Base-by-base conservation (phyloP, 2,329 filamentous ascomycete species). In the Penicillium griseofulvum region DNA sequence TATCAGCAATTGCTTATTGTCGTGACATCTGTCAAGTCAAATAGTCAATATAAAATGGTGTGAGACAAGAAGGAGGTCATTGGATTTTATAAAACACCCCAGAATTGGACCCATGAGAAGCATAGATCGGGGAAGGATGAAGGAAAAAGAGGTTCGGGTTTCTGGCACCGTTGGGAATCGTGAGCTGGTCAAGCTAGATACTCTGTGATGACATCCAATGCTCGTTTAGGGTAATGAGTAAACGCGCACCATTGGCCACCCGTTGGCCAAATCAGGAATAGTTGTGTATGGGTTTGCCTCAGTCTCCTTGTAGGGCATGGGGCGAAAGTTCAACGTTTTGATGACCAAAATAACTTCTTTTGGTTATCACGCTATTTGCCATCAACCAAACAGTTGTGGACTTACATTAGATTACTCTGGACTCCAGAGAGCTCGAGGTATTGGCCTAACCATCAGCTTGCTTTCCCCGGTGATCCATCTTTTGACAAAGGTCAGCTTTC, bases 281-380 rank as follows among this genome's bases (percentile, higher is more conserved):
- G 47, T n/a, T 33, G n/a, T 42, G 34, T 34, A 29, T n/a, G 7
- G 24, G 38, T 52, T 58, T 42, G 49, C 50, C 54, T 52, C 53
- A 44, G 26, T 28, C 26, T 31, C 52, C 47, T 37, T 29, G 38
- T 39, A 43, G 39, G 39, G 44, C 26, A 55, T 57, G 58, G 61
- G 60, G 58, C 60, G 55, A 56, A 45, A 31, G 47, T 56, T 55
- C 57, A 57, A 60, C 52, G 50, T 54, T 53, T 57, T 49, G 54
- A 48, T 51, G 51, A 49, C 53, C 19, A 48, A 38, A 39, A 46
- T 52, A 24, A 2, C 47, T 44, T 33, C 26, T 24, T 37, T 49
- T 56, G 46, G 55, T 52, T 38, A 26, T 47, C 48, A 41, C 50
- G 36, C 34, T 49, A 54, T 65, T 63, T 58, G 58, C 60, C 63